Conservation (phyloP, 148 eudicot genomes). For the Diospyros lotus region DNA sequence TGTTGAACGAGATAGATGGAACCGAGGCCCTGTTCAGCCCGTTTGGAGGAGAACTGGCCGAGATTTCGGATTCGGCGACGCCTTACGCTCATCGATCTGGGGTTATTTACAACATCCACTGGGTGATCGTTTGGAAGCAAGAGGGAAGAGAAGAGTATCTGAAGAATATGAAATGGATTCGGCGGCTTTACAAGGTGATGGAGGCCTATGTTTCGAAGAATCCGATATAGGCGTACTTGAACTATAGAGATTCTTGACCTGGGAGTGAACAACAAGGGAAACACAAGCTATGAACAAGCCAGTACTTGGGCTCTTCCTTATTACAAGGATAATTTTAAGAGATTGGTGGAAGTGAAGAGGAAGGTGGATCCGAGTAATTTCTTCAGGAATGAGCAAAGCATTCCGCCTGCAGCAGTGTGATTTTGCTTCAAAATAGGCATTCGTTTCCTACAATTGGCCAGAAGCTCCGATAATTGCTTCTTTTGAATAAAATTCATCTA, state of each 20-base stretch:
- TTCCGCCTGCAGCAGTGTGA: too few species aligned
- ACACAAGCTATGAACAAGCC: neutral
- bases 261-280: neutral
- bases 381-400: too few species aligned
- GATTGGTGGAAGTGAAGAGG: too few species aligned
- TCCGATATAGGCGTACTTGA: constrained; percentile 8
- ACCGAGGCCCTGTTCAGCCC: neutral
- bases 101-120: neutral
- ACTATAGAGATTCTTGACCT: constrained; percentile 16
- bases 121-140: neutral
- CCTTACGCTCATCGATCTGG: constrained; percentile 9
- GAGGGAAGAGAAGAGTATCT: neutral
- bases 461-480: too few species aligned
- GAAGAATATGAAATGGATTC: neutral
- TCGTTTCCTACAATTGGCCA: too few species aligned
- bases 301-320: too few species aligned
- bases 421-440: too few species aligned
- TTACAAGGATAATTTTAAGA: too few species aligned
- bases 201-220: constrained; percentile 6
- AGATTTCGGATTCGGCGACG: neutral
- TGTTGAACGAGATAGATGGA: neutral
- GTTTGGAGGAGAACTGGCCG: constrained; percentile 3
- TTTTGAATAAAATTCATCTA: too few species aligned
- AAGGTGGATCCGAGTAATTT: too few species aligned
- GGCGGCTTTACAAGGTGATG: neutral